phyloP scores from a whole-genome alignment of 2,329 filamentous ascomycete genomes.

The Beauveria rudraprayagi region DNA sequence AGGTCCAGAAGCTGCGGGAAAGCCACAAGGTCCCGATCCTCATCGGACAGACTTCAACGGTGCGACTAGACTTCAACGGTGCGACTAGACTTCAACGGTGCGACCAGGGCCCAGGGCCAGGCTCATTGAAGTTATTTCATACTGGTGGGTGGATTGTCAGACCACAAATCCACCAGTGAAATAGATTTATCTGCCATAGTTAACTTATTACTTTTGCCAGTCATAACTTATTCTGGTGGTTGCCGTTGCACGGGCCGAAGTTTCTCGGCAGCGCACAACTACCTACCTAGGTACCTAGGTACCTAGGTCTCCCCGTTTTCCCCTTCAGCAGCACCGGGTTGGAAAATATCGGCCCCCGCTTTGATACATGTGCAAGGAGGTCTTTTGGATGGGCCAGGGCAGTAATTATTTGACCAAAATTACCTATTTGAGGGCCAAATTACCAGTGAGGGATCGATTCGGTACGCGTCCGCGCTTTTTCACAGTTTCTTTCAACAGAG shows the following conservation, averaged over 20 bases:
- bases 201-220: not conserved
- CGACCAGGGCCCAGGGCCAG: not conserved
- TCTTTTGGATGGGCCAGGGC: not conserved
- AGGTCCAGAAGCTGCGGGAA: not conserved
- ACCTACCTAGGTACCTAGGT: not conserved
- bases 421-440: not conserved
- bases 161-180: not conserved
- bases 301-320: not conserved
- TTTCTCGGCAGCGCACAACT: constrained; percentile 4
- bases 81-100: not conserved
- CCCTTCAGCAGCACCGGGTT: not conserved
- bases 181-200: constrained; percentile 2
- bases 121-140: not conserved
- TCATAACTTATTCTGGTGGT: constrained; percentile 1
- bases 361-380: not conserved
- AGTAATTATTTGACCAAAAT: not conserved
- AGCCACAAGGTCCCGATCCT: constrained; percentile 7
- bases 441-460: not conserved
- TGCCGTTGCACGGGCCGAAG: constrained; percentile 5
- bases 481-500: no score
- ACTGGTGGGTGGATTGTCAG: constrained; percentile 4
- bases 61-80: no score
- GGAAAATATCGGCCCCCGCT: not conserved
- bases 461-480: no score
- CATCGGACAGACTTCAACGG: constrained; percentile 5